Base-by-base conservation (phyloP, 441 rosid genomes). In the Dalechampia spathulata region DNA sequence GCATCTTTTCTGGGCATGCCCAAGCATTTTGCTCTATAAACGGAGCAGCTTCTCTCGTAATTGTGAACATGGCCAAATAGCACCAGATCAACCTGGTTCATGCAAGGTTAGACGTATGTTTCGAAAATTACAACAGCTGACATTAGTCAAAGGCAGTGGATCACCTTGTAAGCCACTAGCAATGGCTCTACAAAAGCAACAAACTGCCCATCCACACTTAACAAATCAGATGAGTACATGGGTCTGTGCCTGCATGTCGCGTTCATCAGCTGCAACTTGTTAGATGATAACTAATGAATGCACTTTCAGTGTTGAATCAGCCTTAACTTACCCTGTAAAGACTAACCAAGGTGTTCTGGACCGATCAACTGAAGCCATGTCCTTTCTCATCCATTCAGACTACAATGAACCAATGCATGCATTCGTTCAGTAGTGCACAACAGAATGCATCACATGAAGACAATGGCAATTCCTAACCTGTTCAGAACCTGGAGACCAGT, bases 61-160 rank as follows among this genome's bases (percentile, higher is more conserved):
- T 78, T 85, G 67, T 85, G 92, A 21, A 85, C 86, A 43, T 82
- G 88, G 8, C 92, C 88, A 27, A 75, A 64, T 9, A 85, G 80
- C 21, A 9, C 86, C 44, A 82, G 43, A 63, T 82, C 92, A 10
- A 76, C 92, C 89, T 80, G 26, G 15, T 60, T 57, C 47, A 62
- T 42, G 10, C 45, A 19, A 10, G 5, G 19, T 11, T 2, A 2
- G 38, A 10, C 13, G 9, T 7, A 15, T n/a, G 3, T 48, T 51
- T n/a, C 2, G 21, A 25, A 61, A 4, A 15, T 13, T 12, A 42
- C 11, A 32, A 12, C 8, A 43, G 19, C 17, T 15, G n/a, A 20
- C 21, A 17, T 38, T 13, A 23, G 14, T 14, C 6, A 4, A 11
- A 43, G 10, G 13, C 4, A 25, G 12, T 20, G 1, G 44, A 51